A percentile compares a stretch with the other conserved stretches of the same genome.
Conservation (phyloP, 1,139 yeast genomes). For the Pichia terricola region DNA sequence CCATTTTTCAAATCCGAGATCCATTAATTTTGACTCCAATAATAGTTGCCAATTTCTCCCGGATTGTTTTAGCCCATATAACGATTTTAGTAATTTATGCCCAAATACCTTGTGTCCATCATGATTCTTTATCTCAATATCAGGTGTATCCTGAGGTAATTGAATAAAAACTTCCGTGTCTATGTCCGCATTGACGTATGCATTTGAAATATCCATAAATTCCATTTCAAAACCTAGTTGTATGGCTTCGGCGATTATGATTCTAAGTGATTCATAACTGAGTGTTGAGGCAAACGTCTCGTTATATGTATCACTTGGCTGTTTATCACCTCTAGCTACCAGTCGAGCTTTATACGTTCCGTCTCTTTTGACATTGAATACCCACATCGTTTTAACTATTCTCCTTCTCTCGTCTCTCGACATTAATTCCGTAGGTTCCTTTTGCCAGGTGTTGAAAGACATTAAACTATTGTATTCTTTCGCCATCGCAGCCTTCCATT, state of each 20-base stretch:
- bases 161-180: conserved; percentile 1
- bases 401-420: not conserved
- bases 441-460: not conserved
- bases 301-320: not conserved
- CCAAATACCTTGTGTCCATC: conserved; percentile 1
- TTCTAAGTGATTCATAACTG: not conserved
- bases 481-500: not conserved
- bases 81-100: conserved; percentile 1
- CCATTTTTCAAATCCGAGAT: conserved; percentile 1
- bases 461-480: not conserved
- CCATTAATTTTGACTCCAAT: not conserved
- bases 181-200: conserved; percentile 1
- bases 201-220: conserved; percentile 2
- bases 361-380: not conserved
- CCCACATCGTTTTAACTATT: not conserved
- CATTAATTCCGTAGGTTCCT: not conserved
- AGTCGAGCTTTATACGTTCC: not conserved
- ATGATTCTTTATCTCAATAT: not conserved
- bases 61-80: conserved; percentile 1
- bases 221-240: not conserved
- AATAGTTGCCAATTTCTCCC: conserved; percentile 1
- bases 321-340: conserved; percentile 1
- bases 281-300: not conserved
- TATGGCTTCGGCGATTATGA: not conserved
- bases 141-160: conserved; percentile 1